These are phyloP conservation scores for Symmetrospora coprosmae DNA, from an alignment of 768 basidiomycete species.

Conservation along the genomic window DNA sequence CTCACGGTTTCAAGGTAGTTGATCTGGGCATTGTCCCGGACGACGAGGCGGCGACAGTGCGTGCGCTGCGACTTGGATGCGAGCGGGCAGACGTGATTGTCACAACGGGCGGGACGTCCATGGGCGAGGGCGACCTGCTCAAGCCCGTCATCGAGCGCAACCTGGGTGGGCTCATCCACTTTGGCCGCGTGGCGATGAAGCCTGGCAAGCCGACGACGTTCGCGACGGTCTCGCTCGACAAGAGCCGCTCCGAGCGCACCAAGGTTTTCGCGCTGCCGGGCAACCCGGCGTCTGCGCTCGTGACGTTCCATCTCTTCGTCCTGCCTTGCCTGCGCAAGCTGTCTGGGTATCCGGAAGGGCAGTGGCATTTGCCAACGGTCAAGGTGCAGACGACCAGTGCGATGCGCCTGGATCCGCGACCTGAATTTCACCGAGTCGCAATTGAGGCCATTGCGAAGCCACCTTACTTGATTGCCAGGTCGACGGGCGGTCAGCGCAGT, in stretches of 20 bases:
- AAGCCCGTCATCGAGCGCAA: constrained; percentile 77
- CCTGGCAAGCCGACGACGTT: constrained; percentile 78
- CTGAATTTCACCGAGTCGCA: constrained; percentile 68
- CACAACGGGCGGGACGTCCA: constrained; percentile 79
- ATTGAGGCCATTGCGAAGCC: constrained; percentile 39
- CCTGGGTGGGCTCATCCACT: constrained; percentile 62
- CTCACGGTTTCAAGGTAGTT: constrained; percentile 59
- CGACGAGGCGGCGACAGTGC: constrained; percentile 44
- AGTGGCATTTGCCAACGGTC: constrained; percentile 30
- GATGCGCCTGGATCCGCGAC: constrained; percentile 57
- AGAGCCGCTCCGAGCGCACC: constrained; percentile 39
- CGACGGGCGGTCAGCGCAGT: constrained; percentile 75
- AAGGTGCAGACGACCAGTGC: constrained; percentile 31
- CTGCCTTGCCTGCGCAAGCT: constrained; percentile 53
- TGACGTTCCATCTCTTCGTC: constrained; percentile 72
- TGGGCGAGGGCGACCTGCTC: constrained; percentile 73
- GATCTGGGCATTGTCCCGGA: constrained; percentile 71
- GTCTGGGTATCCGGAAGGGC: constrained; percentile 24
- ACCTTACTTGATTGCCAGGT: constrained; percentile 44
- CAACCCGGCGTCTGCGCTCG: constrained; percentile 75
- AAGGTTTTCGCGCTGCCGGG: constrained; percentile 74
- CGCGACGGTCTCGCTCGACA: constrained; percentile 51
- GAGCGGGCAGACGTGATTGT: constrained; percentile 57
- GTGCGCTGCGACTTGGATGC: constrained; percentile 48
- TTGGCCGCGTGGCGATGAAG: constrained; percentile 69